Percentiles rank a stretch among this genome's conserved stretches.
phyloP scores from a whole-genome alignment of 768 basidiomycete genomes.

The Suillus luteus region DNA sequence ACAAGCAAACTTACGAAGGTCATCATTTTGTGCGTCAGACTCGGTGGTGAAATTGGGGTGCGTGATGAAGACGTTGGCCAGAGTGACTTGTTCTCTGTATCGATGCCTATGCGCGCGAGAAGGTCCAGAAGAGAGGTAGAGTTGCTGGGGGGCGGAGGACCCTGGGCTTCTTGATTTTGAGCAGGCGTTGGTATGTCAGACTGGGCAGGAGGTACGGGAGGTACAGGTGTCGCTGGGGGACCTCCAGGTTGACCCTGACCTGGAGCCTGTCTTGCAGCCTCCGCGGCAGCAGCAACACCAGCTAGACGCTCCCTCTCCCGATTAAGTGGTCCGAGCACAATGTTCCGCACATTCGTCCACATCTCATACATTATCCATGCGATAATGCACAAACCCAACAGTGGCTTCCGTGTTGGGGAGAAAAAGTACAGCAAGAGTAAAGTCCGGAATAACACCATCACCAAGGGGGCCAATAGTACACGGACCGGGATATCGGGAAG shows the following conservation, averaged over 20 bases:
- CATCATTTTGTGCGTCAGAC: slow-evolving; percentile 47
- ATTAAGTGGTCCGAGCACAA: slow-evolving; percentile 39
- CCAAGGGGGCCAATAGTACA: slow-evolving; percentile 64
- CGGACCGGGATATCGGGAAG: slow-evolving; percentile 64
- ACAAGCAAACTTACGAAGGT: slow-evolving; percentile 60
- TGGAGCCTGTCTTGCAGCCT: slow-evolving; percentile 21
- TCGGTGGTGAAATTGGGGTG: slow-evolving; percentile 41
- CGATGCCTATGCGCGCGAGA: slow-evolving; percentile 59
- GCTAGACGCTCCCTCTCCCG: slow-evolving; percentile 34
- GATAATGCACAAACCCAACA: slow-evolving; percentile 65
- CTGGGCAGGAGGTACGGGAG: slow-evolving; percentile 19
- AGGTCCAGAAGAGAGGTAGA: slow-evolving; percentile 45
- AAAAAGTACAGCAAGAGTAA: slow-evolving; percentile 74
- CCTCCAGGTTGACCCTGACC: slow-evolving; percentile 21
- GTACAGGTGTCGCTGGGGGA: slow-evolving; percentile 27
- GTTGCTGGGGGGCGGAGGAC: slow-evolving; percentile 33
- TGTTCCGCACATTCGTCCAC: slow-evolving; percentile 64
- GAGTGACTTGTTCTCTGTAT: slow-evolving; percentile 51
- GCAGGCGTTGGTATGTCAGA: slow-evolving; percentile 17
- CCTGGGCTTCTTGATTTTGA: slow-evolving; percentile 26
- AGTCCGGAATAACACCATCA: slow-evolving; percentile 70
- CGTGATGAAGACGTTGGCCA: slow-evolving; percentile 36
- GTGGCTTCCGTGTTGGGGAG: slow-evolving; percentile 70
- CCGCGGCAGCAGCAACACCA: slow-evolving; percentile 26
- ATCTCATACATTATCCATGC: slow-evolving; percentile 77